Conservation (phyloP, 2,329 filamentous ascomycete species). For the Dactylellina haptotyla region DNA sequence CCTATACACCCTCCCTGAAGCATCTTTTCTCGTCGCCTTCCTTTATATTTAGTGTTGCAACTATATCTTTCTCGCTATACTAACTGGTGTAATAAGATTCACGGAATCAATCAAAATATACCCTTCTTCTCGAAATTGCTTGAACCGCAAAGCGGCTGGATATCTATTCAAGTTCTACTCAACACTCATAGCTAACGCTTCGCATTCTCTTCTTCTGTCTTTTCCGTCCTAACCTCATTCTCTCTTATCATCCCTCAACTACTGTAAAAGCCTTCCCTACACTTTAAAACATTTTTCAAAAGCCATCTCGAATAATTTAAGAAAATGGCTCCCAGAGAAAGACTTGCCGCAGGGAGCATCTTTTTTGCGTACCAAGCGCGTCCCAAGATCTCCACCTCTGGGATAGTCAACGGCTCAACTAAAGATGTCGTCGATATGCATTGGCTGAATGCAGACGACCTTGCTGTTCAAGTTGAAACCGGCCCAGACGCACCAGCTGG, state of each 20-base stretch:
- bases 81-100: background rate
- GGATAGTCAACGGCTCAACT: constrained; percentile 25
- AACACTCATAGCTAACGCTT: background rate
- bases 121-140: constrained; percentile 4
- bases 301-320: background rate
- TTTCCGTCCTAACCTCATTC: background rate
- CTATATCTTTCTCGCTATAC: background rate
- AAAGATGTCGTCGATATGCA: constrained; percentile 50
- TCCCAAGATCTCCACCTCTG: constrained; percentile 33
- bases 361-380: constrained; percentile 39
- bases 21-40: background rate
- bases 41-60: background rate
- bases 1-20: background rate
- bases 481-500: constrained; percentile 3
- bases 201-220: background rate
- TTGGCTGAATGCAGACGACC: constrained; percentile 46
- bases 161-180: background rate
- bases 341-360: constrained; percentile 24
- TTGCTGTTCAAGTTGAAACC: constrained; percentile 13
- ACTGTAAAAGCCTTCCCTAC: background rate
- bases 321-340: constrained; percentile 43
- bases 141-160: background rate
- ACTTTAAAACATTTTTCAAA: background rate
- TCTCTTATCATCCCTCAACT: background rate
- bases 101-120: too few relatives aligned